Percentiles rank a stretch among this genome's conserved stretches.
Conservation (phyloP, 2,329 filamentous ascomycete species). For the Juglanconis juglandina region DNA sequence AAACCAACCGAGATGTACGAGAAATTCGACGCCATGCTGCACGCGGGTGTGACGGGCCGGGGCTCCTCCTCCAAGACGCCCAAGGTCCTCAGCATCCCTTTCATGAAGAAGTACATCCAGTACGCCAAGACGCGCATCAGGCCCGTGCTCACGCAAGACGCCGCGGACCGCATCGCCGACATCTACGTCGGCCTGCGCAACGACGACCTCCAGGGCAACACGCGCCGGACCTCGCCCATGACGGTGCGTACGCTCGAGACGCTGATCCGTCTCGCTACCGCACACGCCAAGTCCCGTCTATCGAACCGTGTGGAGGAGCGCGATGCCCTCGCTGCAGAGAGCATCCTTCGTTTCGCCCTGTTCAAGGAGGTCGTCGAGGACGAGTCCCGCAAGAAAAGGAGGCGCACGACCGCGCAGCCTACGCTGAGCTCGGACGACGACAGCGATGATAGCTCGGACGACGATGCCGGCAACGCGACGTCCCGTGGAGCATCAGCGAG, state of each 20-base stretch:
- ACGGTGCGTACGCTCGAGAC: constrained; percentile 97
- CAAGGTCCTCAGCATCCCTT: constrained; percentile 91
- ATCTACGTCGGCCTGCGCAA: constrained; percentile 92
- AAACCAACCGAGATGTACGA: constrained; percentile 85
- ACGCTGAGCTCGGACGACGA: constrained; percentile 56
- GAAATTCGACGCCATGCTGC: constrained; percentile 94
- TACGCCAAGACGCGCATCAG: constrained; percentile 92
- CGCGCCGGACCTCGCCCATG: constrained; percentile 88
- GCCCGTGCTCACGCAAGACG: constrained; percentile 85
- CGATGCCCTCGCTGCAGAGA: constrained; percentile 83
- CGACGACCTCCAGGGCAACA: constrained; percentile 91
- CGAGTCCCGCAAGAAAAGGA: constrained; percentile 78
- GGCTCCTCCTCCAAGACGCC: constrained; percentile 73
- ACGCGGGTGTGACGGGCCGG: constrained; percentile 79
- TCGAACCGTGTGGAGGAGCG: constrained; percentile 85
- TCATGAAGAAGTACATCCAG: constrained; percentile 99
- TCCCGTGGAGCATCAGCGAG: constrained; percentile 40
- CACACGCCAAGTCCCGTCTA: constrained; percentile 88
- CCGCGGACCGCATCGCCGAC: constrained; percentile 84
- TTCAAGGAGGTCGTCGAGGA: constrained; percentile 91
- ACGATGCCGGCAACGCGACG: constrained; percentile 28
- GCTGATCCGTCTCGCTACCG: constrained; percentile 93
- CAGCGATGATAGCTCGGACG: constrained; percentile 55
- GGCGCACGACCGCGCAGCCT: constrained; percentile 53
- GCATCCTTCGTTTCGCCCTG: constrained; percentile 86